Percentiles rank a stretch among this genome's conserved stretches.
Conservation (phyloP, 2,329 filamentous ascomycete genomes). For the Westerdykella sp. region DNA sequence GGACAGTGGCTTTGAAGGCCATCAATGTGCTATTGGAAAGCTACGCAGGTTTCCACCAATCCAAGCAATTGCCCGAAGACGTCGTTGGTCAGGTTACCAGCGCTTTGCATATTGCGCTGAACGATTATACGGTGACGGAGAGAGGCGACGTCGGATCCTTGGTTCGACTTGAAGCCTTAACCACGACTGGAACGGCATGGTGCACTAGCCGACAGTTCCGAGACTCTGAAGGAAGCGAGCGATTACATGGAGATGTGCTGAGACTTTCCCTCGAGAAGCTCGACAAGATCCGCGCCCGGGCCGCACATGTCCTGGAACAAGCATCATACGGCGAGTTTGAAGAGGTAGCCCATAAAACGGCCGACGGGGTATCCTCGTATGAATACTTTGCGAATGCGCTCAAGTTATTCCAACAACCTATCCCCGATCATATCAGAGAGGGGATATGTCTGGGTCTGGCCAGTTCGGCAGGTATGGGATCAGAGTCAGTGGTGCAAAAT, state of each 20-base stretch:
- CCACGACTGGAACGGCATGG: constrained; percentile 51
- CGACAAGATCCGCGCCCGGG: constrained; percentile 64
- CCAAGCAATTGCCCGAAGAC: constrained; percentile 7
- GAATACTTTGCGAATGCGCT: constrained; percentile 55
- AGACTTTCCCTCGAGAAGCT: constrained; percentile 82
- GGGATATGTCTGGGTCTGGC: constrained; percentile 61
- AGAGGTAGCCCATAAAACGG: constrained; percentile 2
- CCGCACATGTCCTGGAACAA: constrained; percentile 19
- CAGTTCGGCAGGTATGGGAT: constrained; percentile 70
- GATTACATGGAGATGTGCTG: constrained; percentile 43
- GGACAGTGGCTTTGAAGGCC: constrained; percentile 39
- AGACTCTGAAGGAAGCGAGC: constrained; percentile 9
- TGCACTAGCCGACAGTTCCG: constrained; percentile 11
- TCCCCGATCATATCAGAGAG: constrained; percentile 12
- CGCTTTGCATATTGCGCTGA: constrained; percentile 49
- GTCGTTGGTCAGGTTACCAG: constrained; percentile 19
- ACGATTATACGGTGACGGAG: constrained; percentile 87
- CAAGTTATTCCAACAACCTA: constrained; percentile 10
- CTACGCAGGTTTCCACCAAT: constrained; percentile 1
- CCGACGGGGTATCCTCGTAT: constrained; percentile 50
- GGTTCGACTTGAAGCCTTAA: constrained; percentile 72
- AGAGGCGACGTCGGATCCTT: constrained; percentile 86
- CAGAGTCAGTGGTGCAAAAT: constrained; percentile 66
- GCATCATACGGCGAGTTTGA: constrained; percentile 19
- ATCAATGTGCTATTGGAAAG: constrained; percentile 31